Evolutionary conservation across 192 early-diverging fungal species (phyloP).

Genomic region (Dissophora globulifera): DNA sequence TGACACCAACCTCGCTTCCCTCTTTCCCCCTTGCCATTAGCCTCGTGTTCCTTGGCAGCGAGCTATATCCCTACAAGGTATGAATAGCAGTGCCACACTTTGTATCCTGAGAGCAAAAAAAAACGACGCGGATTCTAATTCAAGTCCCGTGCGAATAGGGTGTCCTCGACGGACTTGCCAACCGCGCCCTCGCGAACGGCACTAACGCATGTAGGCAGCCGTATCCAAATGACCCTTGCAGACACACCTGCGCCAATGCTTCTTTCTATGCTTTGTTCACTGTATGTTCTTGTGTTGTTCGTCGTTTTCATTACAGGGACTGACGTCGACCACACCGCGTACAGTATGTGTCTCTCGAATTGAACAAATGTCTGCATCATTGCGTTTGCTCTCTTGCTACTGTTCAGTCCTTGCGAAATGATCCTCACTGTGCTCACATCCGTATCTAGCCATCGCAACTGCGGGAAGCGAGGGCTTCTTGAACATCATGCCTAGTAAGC

Average conservation of each 20-base stretch:
- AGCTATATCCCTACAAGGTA: slow-evolving; percentile 68
- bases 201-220: slow-evolving; percentile 66
- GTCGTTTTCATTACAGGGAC: slow-evolving; percentile 56
- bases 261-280: no score
- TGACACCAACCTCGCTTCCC: not conserved
- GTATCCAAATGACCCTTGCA: not conserved
- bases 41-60: slow-evolving; percentile 71
- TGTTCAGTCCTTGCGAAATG: no score
- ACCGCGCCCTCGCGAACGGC: slow-evolving; percentile 67
- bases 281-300: no score
- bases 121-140: not conserved
- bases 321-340: slow-evolving; percentile 66
- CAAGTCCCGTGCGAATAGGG: slow-evolving; percentile 49
- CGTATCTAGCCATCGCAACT: slow-evolving; percentile 65
- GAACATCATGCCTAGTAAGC: slow-evolving; percentile 64
- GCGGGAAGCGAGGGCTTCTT: slow-evolving; percentile 69
- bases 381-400: no score
- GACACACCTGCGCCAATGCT: no score
- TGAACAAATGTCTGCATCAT: not conserved
- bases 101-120: slow-evolving; percentile 16
- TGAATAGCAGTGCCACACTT: no score
- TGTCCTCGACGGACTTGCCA: slow-evolving; percentile 71
- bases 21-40: slow-evolving; percentile 31
- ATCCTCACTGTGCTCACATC: no score
- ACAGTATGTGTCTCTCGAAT: no score